These are phyloP conservation scores for Abeoforma whisleri DNA, from an alignment of 78 protist genomes.

Conservation along the genomic window DNA sequence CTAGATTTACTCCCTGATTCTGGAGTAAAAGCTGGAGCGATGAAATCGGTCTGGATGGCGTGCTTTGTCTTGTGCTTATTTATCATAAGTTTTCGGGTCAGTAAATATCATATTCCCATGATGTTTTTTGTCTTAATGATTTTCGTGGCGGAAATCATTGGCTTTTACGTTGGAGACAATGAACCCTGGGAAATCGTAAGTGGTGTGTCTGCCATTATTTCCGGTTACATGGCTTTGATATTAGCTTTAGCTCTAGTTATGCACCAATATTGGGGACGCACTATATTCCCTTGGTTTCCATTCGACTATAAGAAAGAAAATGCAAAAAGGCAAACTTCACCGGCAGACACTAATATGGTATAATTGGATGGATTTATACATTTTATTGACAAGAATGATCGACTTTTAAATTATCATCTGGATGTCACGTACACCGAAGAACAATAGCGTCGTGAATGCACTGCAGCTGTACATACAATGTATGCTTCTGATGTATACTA, in stretches of 20 bases:
- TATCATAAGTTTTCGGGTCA: background rate
- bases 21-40: background rate
- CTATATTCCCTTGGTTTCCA: background rate
- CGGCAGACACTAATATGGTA: too few relatives aligned
- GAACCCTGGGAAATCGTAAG: background rate
- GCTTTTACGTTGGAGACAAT: background rate
- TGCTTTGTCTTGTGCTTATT: background rate
- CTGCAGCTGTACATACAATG: too few relatives aligned
- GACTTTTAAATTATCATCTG: too few relatives aligned
- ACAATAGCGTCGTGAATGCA: too few relatives aligned
- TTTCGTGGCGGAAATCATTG: background rate
- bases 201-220: background rate
- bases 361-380: too few relatives aligned
- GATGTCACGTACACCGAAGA: too few relatives aligned
- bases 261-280: background rate
- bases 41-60: background rate
- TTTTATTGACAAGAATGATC: too few relatives aligned
- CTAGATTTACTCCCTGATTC: too few relatives aligned
- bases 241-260: background rate
- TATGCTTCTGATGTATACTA: too few relatives aligned
- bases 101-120: background rate
- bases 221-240: conserved; percentile 8
- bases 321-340: too few relatives aligned
- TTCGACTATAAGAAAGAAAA: background rate
- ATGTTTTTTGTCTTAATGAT: background rate